phyloP scores from a whole-genome alignment of 2,329 filamentous ascomycete genomes.

The Paraphoma sp. region DNA sequence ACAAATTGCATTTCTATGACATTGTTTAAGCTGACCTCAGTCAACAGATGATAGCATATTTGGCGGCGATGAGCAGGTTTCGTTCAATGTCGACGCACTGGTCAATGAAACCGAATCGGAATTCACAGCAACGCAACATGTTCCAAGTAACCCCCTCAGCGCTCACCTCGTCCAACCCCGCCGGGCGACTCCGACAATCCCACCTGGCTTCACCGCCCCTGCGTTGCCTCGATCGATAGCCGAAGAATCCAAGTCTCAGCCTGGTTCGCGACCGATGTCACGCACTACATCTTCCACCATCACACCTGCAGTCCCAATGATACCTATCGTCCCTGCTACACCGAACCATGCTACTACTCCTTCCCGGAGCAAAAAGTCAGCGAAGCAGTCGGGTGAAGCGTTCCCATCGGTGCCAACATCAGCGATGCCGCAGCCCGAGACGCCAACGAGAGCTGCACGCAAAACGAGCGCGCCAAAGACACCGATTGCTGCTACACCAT shows the following conservation, averaged over 20 bases:
- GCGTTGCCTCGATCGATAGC: conserved; percentile 27
- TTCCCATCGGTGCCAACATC: conserved; percentile 3
- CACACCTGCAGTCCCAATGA: conserved; percentile 49
- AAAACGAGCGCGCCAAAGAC: conserved; percentile 19
- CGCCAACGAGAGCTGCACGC: conserved; percentile 23
- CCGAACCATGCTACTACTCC: conserved; percentile 36
- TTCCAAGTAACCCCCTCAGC: conserved; percentile 22
- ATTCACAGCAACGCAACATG: conserved; percentile 39
- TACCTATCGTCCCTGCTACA: conserved; percentile 51
- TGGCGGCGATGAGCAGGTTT: conserved; percentile 66
- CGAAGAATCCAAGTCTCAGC: conserved; percentile 29
- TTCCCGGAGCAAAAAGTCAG: conserved; percentile 33
- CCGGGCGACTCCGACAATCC: conserved; percentile 53
- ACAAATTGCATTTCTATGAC: not conserved
- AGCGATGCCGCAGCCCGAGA: conserved; percentile 17
- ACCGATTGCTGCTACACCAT: conserved; percentile 13
- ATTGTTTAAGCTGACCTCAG: conserved; percentile 50
- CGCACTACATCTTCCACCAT: conserved; percentile 41
- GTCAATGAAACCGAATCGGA: conserved; percentile 62
- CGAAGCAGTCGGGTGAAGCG: conserved; percentile 19
- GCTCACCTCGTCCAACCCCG: conserved; percentile 45
- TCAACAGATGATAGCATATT: conserved; percentile 66
- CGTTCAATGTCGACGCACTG: conserved; percentile 70
- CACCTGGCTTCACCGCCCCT: conserved; percentile 52
- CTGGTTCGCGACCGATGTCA: conserved; percentile 27